Conservation (phyloP, 2,329 filamentous ascomycete species). For the Delphinella strobiligena region DNA sequence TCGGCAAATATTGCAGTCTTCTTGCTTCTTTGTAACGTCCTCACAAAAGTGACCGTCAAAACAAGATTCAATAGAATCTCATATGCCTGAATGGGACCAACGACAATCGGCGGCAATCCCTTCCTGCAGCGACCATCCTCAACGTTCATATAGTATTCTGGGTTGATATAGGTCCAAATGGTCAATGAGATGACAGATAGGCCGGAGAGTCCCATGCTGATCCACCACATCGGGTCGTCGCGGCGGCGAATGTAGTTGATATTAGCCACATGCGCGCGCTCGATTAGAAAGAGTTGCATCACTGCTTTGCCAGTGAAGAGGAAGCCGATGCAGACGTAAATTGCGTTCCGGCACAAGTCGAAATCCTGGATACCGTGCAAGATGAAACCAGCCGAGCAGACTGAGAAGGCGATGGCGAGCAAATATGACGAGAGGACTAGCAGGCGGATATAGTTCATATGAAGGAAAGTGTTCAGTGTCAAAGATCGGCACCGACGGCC, state of each 20-base stretch:
- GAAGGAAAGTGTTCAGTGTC: slow-evolving; percentile 9
- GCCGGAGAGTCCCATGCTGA: slow-evolving; percentile 14
- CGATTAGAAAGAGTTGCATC: slow-evolving; percentile 30
- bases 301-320: slow-evolving; percentile 23
- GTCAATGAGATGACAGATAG: slow-evolving; percentile 13
- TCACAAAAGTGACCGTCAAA: slow-evolving; percentile 28
- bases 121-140: slow-evolving; percentile 26
- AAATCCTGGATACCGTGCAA: slow-evolving; percentile 19
- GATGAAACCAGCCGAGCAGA: slow-evolving; percentile 21
- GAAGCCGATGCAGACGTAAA: slow-evolving; percentile 27
- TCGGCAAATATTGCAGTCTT: slow-evolving; percentile 1
- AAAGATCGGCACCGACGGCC: slow-evolving; percentile 8
- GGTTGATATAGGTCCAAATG: slow-evolving; percentile 15
- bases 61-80: slow-evolving; percentile 26
- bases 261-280: slow-evolving; percentile 27
- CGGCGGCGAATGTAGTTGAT: slow-evolving; percentile 20
- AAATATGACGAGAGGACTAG: slow-evolving; percentile 24
- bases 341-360: slow-evolving; percentile 20
- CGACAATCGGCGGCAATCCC: slow-evolving; percentile 24
- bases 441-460: slow-evolving; percentile 20
- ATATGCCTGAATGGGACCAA: slow-evolving; percentile 25
- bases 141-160: slow-evolving; percentile 19
- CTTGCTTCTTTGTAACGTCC: slow-evolving; percentile 19
- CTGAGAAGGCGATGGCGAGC: slow-evolving; percentile 22
- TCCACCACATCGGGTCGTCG: slow-evolving; percentile 24